Evolutionary conservation across 1,284 basidiomycete genomes (phyloP), one percentile per base, ranked within the genome.

Genomic region (Ganoderma meredithae): DNA sequence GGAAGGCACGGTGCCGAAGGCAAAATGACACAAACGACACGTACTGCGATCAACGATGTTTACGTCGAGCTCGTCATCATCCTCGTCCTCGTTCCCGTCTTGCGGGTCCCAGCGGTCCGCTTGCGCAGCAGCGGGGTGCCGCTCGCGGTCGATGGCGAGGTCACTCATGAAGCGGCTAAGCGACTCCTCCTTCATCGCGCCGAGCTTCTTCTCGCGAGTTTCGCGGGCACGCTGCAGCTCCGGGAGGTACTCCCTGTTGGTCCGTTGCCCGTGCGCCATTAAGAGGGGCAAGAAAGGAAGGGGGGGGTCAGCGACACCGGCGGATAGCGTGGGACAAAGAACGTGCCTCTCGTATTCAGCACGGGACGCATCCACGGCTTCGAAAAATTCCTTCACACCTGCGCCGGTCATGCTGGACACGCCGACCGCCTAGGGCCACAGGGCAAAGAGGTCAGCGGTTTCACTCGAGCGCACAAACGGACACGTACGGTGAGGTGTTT

Each of bases 381-480:
- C 88, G 76, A 99, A 93, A 79, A 99, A 98, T 64, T 94, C 93
- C 71, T 91, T 85, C 78, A 99, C 90, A 6, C 98, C 98, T 61
- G 90, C 92, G 13, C 98, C 98, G 0, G 98, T 99, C 84, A 96
- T 87, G 55, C 97, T 97, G 15, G 95, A 97, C 10, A 99, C 96
- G 27, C 97, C 97, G 13, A 99, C 97, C 8, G 97, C 89, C 95
- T 97, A 74, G 68, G 15, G 19, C 6, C 44, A 13, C 43, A 9
- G n/a, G 40, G 58, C 5, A 13, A 59, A 36, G 31, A 22, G 27
- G 15, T 55, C 52, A 55, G 52, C 52, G 27, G 27, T 33, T 19
- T 0, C 27, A 8, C 1, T 1, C 19, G 4, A 55, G 52, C 25
- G 52, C 25, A 12, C 5, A 8, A 6, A n/a, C 19, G 36, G n/a